Base-by-base conservation (phyloP, 805 yeast species). In the Kuraishia ogatae region DNA sequence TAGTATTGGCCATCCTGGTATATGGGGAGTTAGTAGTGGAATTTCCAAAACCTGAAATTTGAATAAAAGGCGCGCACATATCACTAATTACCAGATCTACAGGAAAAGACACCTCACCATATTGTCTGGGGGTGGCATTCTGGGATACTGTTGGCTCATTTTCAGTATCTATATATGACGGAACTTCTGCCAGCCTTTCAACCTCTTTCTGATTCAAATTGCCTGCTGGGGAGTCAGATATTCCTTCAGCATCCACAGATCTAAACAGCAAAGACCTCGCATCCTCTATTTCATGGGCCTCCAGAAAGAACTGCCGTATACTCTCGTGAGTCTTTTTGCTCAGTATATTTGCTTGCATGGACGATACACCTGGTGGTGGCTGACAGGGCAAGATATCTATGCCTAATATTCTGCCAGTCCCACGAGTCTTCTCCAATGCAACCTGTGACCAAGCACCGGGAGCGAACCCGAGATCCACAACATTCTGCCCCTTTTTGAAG, bases 391-490 rank as follows among this genome's bases (percentile, higher is more conserved):
- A 74, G 39, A 94, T 75, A 69, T 94, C 97, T 11, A 91, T 88
- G 4, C 97, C 97, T 13, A 90, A 65, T 2, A 90, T 81, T 21
- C 76, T 71, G 0, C 90, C 85, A 1, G 71, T 64, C 1, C 77
- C 76, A 20, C 67, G 63, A 1, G 83, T 76, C 55, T 79, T 67
- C 54, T 80, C 80, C 8, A 79, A 70, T 0, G 93, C 92, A 1
- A 89, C 92, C 65, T 90, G 96, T 8, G 93, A 81, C 97, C 97
- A 90, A 2, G 96, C 91, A 0, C 97, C 97, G 0, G 97, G 97
- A 0, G 97, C 96, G 67, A 83, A 91, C 0, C 97, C 97, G 50
- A 94, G 71, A 71, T 94, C 99, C 3, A 94, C 82, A 0, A 94
- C 87, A 49, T 82, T 79, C 59, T 71, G 76, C 0, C 82, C 75